A percentile compares a stretch with the other conserved stretches of the same genome.
phyloP scores from a whole-genome alignment of 2,329 filamentous ascomycete species.

The Botrytis squamosa region DNA sequence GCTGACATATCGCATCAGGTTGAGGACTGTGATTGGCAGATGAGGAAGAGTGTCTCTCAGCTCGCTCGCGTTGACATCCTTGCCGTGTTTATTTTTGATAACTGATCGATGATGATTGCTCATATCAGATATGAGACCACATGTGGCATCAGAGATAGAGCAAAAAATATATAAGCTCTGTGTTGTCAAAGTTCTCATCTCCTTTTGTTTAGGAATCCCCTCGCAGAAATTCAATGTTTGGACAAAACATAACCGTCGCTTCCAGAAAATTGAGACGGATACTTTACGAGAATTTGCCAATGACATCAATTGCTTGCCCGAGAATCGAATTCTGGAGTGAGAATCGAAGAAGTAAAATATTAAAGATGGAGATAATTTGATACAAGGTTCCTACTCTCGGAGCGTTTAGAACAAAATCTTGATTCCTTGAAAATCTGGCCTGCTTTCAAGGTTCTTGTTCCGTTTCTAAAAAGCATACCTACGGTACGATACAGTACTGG shows the following conservation, averaged over 20 bases:
- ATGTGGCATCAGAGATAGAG: background rate
- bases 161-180: background rate
- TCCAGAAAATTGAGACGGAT: slow-evolving; percentile 7
- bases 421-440: background rate
- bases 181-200: slow-evolving; percentile 8
- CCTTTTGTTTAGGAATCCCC: background rate
- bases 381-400: background rate
- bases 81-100: background rate
- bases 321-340: slow-evolving; percentile 16
- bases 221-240: background rate
- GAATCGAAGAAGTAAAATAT: slow-evolving; percentile 8
- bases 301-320: slow-evolving; percentile 4
- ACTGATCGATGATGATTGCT: background rate
- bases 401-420: slow-evolving; percentile 13
- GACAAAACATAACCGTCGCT: background rate
- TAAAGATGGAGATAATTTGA: slow-evolving; percentile 3
- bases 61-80: background rate
- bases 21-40: background rate
- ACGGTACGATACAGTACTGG: background rate
- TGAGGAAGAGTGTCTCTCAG: background rate
- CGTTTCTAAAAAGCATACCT: background rate
- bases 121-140: background rate
- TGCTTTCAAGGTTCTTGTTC: background rate
- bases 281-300: background rate
- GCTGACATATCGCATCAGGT: background rate